These are phyloP conservation scores for Tetrapisispora fleetii DNA, from an alignment of 805 yeast genomes.

Conservation along the genomic window DNA sequence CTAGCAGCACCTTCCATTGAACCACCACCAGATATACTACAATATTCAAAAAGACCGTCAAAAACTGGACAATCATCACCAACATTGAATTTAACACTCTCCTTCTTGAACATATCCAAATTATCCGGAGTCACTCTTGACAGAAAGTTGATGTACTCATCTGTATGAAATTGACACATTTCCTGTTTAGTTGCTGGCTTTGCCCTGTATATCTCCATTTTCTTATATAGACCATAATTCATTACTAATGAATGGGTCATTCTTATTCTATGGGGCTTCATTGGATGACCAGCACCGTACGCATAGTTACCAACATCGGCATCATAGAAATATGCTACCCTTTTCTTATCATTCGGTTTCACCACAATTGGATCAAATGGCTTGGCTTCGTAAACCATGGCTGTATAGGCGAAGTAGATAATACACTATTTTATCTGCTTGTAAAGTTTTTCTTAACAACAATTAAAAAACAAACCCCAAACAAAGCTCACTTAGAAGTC, in stretches of 20 bases:
- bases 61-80: constrained; percentile 94
- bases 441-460: too few species aligned
- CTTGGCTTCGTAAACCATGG: constrained; percentile 40
- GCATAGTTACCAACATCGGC: constrained; percentile 97
- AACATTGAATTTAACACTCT: constrained; percentile 78
- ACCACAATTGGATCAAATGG: constrained; percentile 58
- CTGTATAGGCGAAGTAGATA: background rate
- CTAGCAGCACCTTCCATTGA: constrained; percentile 88
- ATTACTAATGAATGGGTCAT: constrained; percentile 95
- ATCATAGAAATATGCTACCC: constrained; percentile 74
- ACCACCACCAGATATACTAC: constrained; percentile 85
- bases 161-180: constrained; percentile 97
- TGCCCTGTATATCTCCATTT: constrained; percentile 95
- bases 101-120: constrained; percentile 75
- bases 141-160: constrained; percentile 89
- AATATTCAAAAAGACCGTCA: constrained; percentile 89
- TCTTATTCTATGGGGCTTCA: constrained; percentile 98
- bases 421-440: too few species aligned
- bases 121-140: constrained; percentile 89
- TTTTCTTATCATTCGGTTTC: constrained; percentile 38
- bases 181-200: constrained; percentile 97
- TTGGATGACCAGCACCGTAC: constrained; percentile 97
- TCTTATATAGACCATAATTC: constrained; percentile 93
- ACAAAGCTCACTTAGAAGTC: too few species aligned
- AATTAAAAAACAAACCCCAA: too few species aligned